Evolutionary conservation across 306 rosid species (phyloP).

Genomic region (Hippophae rhamnoides): DNA sequence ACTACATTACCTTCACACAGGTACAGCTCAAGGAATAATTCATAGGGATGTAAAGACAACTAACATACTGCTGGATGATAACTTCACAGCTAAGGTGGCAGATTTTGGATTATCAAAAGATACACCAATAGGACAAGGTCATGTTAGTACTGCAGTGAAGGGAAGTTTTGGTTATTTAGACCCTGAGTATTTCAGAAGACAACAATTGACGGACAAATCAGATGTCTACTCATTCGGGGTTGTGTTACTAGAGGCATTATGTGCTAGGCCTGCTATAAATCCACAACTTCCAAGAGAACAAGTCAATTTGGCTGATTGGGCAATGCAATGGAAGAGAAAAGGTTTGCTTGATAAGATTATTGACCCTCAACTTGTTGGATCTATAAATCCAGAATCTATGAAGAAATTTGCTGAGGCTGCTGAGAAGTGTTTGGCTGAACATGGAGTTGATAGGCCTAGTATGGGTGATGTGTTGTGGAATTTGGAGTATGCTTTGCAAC

Average conservation of each 20-base stretch:
- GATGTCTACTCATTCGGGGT: conserved; percentile 49
- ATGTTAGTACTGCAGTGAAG: conserved; percentile 42
- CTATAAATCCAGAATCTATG: conserved; percentile 39
- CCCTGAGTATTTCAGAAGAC: conserved; percentile 43
- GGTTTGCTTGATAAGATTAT: conserved; percentile 34
- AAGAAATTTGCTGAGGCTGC: conserved; percentile 46
- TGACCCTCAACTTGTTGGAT: conserved; percentile 29
- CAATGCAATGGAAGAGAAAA: conserved; percentile 43
- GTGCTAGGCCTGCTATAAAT: conserved; percentile 36
- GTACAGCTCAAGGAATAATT: conserved; percentile 43
- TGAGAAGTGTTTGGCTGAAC: conserved; percentile 41
- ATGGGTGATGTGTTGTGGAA: conserved; percentile 51
- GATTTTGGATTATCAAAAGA: conserved; percentile 43
- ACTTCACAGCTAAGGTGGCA: conserved; percentile 41
- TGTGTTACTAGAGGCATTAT: conserved; percentile 33
- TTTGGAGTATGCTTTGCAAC: conserved; percentile 43
- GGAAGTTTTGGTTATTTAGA: conserved; percentile 48
- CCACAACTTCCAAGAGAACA: conserved; percentile 42
- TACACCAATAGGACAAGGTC: conserved; percentile 35
- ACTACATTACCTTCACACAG: conserved; percentile 45
- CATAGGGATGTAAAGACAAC: conserved; percentile 48
- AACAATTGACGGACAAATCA: conserved; percentile 41
- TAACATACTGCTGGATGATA: conserved; percentile 35
- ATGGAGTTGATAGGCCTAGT: conserved; percentile 46
- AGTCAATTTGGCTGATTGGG: conserved; percentile 53